Base-by-base conservation (phyloP, 345 rosid species). In the Anastatica hierochuntica region DNA sequence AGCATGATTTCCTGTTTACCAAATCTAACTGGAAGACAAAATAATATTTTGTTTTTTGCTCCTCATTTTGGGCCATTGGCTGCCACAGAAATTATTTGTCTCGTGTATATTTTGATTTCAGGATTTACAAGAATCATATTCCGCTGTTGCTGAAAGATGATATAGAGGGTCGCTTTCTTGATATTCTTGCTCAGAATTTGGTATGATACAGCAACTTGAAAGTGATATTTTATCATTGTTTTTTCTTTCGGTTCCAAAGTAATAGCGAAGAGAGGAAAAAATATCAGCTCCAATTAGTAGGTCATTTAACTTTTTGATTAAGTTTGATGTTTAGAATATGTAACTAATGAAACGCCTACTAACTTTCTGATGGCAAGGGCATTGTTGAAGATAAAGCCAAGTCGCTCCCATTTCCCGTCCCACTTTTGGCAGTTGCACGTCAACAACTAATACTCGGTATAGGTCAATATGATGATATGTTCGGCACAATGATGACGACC, bases 391-490 rank as follows among this genome's bases (percentile, higher is more conserved):
- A 79, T 64, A 69, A 60, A 74, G 95, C 96, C 69, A 90, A 87
- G 65, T 70, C 67, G 9, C 80, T 84, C 39, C 51, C 72, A 45
- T 90, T 90, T 71, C 95, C 96, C 68, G 77, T 80, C 69, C 95
- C 87, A 15, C 85, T 90, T 60, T 65, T 78, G 63, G 80, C 95
- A 17, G 74, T 75, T 75, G 87, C 92, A 54, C 78, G 82, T 68
- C 94, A 84, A 67, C 96, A 84, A 59, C 76, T 90, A 48, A 72
- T 80, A 66, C 78, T 71, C 39, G 96, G 98, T 90, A 84, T 36
- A 26, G 12, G 49, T 48, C 24, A 49, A 20, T 40, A 31, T 19
- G 51, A 19, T 24, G 41, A 19, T 37, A 58, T 36, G 27, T 14
- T n/a, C 8, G 4, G 21, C 35, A 44, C 42, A 27, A 36, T 43